phyloP scores from a whole-genome alignment of 108 stramenopile genomes.

The Schizochytrium sp. region DNA sequence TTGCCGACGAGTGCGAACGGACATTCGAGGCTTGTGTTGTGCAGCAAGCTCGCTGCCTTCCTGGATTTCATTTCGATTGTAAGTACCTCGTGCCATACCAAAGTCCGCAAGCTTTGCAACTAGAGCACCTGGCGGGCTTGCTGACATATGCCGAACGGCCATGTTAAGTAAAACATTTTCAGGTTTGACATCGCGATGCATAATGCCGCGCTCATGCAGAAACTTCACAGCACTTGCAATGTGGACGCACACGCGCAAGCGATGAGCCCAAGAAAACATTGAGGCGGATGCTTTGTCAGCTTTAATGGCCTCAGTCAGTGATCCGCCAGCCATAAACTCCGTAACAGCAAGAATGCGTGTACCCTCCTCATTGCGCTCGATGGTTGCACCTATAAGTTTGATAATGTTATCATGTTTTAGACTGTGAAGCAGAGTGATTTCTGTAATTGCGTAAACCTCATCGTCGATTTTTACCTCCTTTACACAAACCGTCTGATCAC shows the following conservation, averaged over 20 bases:
- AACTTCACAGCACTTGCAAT: constrained; percentile 27
- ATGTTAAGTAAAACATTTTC: constrained; percentile 58
- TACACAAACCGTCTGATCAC: background rate
- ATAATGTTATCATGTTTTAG: constrained; percentile 4
- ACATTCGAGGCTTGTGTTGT: background rate
- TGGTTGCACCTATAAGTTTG: background rate
- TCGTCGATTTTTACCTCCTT: constrained; percentile 57
- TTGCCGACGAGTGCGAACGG: background rate
- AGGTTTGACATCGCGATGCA: constrained; percentile 64
- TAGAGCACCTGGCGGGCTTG: background rate
- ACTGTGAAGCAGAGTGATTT: constrained; percentile 40
- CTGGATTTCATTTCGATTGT: background rate
- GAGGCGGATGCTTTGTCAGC: background rate
- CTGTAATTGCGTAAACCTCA: constrained; percentile 45
- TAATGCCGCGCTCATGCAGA: constrained; percentile 59
- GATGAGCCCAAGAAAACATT: constrained; percentile 44
- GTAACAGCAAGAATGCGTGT: constrained; percentile 54
- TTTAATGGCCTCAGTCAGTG: background rate
- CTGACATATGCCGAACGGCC: background rate
- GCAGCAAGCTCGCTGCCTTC: constrained; percentile 27
- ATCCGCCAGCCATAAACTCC: constrained; percentile 55
- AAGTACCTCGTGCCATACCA: constrained; percentile 62
- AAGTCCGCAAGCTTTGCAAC: constrained; percentile 62
- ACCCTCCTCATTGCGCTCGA: background rate
- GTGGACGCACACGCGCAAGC: constrained; percentile 30